Evolutionary conservation across 805 yeast genomes (phyloP).

Genomic region (Danielozyma ontarioensis): DNA sequence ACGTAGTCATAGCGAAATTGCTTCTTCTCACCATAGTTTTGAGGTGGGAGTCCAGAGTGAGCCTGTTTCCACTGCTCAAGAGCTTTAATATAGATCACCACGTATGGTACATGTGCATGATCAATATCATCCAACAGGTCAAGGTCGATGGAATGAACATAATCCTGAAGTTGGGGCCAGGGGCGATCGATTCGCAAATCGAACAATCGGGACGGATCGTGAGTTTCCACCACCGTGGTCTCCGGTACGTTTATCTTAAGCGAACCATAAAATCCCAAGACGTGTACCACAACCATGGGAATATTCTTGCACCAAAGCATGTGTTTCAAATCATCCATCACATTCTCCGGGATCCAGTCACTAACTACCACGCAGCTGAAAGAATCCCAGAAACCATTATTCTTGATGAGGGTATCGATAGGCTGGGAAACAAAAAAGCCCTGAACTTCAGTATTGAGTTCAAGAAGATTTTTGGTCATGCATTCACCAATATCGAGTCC

Average conservation of each 20-base stretch:
- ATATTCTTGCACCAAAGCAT: conserved; percentile 39
- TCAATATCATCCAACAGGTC: conserved; percentile 38
- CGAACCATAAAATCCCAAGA: conserved; percentile 64
- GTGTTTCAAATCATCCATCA: conserved; percentile 23
- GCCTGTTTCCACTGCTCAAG: conserved; percentile 36
- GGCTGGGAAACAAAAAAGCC: conserved; percentile 23
- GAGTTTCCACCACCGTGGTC: conserved; percentile 67
- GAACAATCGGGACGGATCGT: conserved; percentile 55
- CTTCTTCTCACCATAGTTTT: conserved; percentile 35
- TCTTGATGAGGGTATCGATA: conserved; percentile 7
- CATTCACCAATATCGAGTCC: conserved; percentile 38
- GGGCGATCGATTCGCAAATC: conserved; percentile 67
- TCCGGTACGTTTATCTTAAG: conserved; percentile 50
- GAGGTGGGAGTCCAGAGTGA: conserved; percentile 27
- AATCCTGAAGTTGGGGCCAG: conserved; percentile 62
- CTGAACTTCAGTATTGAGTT: conserved; percentile 56
- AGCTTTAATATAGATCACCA: conserved; percentile 55
- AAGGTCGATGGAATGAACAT: conserved; percentile 48
- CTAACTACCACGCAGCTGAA: conserved; percentile 47
- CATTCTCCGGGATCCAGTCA: conserved; percentile 16
- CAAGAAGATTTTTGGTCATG: conserved; percentile 39
- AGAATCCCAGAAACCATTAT: conserved; percentile 37
- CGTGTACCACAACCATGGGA: conserved; percentile 49
- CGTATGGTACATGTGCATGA: conserved; percentile 63
- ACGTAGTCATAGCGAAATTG: conserved; percentile 34